phyloP scores from a whole-genome alignment of 805 yeast genomes.

The Barnettozyma salicaria region DNA sequence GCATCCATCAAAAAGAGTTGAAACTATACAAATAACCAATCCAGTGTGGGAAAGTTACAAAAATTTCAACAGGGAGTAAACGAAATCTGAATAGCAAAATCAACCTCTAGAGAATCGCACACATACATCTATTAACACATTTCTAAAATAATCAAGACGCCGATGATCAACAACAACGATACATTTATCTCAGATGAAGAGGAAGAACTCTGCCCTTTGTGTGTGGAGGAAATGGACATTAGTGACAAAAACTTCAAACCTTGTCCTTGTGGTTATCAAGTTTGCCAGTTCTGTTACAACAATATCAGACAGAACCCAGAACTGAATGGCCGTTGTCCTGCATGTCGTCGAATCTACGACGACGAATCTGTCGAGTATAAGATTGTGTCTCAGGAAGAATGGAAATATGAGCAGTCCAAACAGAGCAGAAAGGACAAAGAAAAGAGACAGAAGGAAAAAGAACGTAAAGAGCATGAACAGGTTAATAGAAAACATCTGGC shows the following conservation, averaged over 20 bases:
- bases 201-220: slow-evolving; percentile 81
- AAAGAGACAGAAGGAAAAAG: slow-evolving; percentile 82
- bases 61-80: too few relatives aligned
- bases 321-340: slow-evolving; percentile 94
- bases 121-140: too few relatives aligned
- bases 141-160: slow-evolving; percentile 4
- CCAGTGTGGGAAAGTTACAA: too few relatives aligned
- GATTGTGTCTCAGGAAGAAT: slow-evolving; percentile 76
- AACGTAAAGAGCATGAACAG: slow-evolving; percentile 83
- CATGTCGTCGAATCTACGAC: slow-evolving; percentile 90
- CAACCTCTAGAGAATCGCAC: too few relatives aligned
- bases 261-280: slow-evolving; percentile 99
- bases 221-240: slow-evolving; percentile 97
- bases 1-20: too few relatives aligned
- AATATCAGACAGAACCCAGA: slow-evolving; percentile 94
- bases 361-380: slow-evolving; percentile 90
- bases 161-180: slow-evolving; percentile 35
- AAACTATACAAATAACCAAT: too few relatives aligned
- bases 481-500: slow-evolving; percentile 81
- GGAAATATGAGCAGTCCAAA: slow-evolving; percentile 71
- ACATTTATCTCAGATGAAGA: slow-evolving; percentile 72
- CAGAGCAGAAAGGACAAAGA: slow-evolving; percentile 78
- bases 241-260: slow-evolving; percentile 96
- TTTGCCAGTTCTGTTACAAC: slow-evolving; percentile 97
- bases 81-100: too few relatives aligned